Evolutionary conservation across 2,329 filamentous ascomycete species (phyloP).

Genomic region (Trichoderma arundinaceum): DNA sequence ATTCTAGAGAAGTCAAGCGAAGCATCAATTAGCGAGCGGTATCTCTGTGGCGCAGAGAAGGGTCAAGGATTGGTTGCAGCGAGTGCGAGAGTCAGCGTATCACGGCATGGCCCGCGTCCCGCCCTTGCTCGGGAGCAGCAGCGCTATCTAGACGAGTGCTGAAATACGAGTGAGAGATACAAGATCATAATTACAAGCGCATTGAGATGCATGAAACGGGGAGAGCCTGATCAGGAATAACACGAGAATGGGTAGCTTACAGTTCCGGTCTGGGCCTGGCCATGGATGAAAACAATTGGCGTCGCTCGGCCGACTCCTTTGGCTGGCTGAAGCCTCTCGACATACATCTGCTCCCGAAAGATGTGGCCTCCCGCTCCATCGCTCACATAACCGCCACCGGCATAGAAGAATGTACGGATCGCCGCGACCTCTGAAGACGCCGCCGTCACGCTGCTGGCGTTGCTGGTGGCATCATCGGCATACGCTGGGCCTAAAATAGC

Average conservation of each 20-base stretch:
- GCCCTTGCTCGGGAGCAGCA: neutral
- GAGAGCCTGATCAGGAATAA: too few species aligned
- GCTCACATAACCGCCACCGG: slow-evolving; percentile 46
- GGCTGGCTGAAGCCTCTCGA: slow-evolving; percentile 53
- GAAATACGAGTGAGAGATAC: neutral
- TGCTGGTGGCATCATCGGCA: neutral
- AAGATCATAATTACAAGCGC: neutral
- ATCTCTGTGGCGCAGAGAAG: neutral
- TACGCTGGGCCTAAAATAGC: slow-evolving; percentile 10
- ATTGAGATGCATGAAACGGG: neutral
- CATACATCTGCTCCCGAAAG: slow-evolving; percentile 57
- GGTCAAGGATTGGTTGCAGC: neutral
- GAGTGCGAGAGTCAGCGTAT: neutral
- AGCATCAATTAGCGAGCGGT: slow-evolving; percentile 1
- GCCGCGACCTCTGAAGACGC: slow-evolving; percentile 32
- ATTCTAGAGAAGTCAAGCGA: slow-evolving; percentile 41
- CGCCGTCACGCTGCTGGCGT: neutral
- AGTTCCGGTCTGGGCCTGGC: slow-evolving; percentile 49
- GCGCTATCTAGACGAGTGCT: too few species aligned
- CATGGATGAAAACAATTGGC: slow-evolving; percentile 53
- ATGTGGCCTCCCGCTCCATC: slow-evolving; percentile 42
- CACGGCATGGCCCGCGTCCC: neutral
- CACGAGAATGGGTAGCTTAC: slow-evolving; percentile 38
- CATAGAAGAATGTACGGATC: slow-evolving; percentile 45
- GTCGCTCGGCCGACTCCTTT: slow-evolving; percentile 35